These are phyloP conservation scores for Spinacia oleracea DNA, from an alignment of 179 eudicot species.

Conservation along the genomic window DNA sequence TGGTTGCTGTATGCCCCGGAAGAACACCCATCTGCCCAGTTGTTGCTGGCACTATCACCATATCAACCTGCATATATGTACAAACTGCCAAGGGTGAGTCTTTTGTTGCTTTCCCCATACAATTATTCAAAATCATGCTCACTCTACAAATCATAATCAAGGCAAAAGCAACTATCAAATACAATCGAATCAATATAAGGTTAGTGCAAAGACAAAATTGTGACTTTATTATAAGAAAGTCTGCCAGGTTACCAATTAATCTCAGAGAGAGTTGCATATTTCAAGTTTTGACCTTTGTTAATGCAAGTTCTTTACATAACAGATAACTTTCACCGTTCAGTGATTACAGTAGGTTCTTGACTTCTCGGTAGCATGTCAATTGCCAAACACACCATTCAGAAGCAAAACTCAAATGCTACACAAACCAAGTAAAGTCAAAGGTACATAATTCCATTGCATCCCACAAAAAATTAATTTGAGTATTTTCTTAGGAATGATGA, in stretches of 20 bases:
- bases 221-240: not conserved
- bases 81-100: not conserved
- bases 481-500: not conserved
- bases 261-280: not conserved
- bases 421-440: not conserved
- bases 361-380: not conserved
- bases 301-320: not conserved
- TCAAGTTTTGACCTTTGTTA: not conserved
- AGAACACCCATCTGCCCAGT: conserved; percentile 82
- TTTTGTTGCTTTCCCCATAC: not conserved
- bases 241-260: not conserved
- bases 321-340: not conserved
- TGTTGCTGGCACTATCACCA: conserved; percentile 70
- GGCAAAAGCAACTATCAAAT: not conserved
- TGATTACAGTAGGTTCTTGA: not conserved
- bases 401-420: not conserved
- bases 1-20: conserved; percentile 73
- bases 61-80: conserved; percentile 58
- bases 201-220: not conserved
- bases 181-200: not conserved
- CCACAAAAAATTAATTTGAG: not conserved
- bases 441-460: not conserved
- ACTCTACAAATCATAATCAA: not conserved
- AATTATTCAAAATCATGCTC: not conserved
- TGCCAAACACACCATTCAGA: not conserved